Evolutionary conservation across 176 grass and related monocot genomes (phyloP).

Genomic region (Rhipidocladum racemiflorum): DNA sequence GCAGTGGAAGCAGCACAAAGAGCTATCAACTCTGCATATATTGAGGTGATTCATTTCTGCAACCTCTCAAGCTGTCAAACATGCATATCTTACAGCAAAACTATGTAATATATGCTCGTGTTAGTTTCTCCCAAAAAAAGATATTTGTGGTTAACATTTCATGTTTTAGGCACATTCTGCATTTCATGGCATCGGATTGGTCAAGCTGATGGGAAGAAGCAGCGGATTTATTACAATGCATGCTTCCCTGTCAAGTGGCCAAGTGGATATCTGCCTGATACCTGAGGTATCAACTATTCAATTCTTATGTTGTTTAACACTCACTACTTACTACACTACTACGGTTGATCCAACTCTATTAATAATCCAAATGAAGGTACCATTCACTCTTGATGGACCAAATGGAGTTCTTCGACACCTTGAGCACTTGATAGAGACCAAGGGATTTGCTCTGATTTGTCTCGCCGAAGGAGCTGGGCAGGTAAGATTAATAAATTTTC

Average conservation of each 20-base stretch:
- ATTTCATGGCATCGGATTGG: slow-evolving; percentile 89
- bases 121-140: background rate
- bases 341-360: slow-evolving; percentile 2
- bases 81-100: slow-evolving; percentile 13
- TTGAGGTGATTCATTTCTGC: slow-evolving; percentile 64
- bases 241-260: slow-evolving; percentile 93
- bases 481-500: slow-evolving; percentile 39
- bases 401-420: slow-evolving; percentile 79
- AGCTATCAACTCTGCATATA: slow-evolving; percentile 97
- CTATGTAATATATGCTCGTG: background rate
- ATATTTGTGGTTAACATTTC: background rate
- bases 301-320: slow-evolving; percentile 16
- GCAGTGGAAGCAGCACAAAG: slow-evolving; percentile 95
- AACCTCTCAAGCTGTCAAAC: background rate
- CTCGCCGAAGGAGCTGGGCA: slow-evolving; percentile 96
- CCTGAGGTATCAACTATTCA: slow-evolving; percentile 69
- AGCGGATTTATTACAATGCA: slow-evolving; percentile 98
- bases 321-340: slow-evolving; percentile 8
- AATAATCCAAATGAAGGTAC: slow-evolving; percentile 55
- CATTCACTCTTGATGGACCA: slow-evolving; percentile 76
- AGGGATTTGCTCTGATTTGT: slow-evolving; percentile 90
- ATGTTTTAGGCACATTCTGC: slow-evolving; percentile 75
- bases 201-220: slow-evolving; percentile 96
- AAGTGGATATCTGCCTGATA: slow-evolving; percentile 91
- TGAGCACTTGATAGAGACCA: slow-evolving; percentile 76